Evolutionary conservation across 1,284 basidiomycete genomes (phyloP).

Genomic region (Xerocomus nothofagi): DNA sequence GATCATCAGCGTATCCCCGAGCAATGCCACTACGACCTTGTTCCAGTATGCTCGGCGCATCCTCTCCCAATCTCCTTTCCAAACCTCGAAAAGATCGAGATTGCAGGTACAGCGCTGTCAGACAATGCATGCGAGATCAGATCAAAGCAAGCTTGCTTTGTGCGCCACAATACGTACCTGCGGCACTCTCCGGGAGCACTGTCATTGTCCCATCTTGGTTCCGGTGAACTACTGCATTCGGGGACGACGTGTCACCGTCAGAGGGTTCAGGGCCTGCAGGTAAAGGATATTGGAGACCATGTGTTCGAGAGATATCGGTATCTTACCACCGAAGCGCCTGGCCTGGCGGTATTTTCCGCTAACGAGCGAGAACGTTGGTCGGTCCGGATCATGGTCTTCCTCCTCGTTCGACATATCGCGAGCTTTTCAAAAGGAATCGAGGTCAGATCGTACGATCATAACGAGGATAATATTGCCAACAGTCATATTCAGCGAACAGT

Average conservation of each 20-base stretch:
- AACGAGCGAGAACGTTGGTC: slow-evolving; percentile 82
- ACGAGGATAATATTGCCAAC: slow-evolving; percentile 16
- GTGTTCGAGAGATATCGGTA: background rate
- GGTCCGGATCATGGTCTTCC: slow-evolving; percentile 52
- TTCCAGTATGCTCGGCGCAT: slow-evolving; percentile 80
- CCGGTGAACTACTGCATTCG: slow-evolving; percentile 53
- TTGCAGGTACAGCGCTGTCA: slow-evolving; percentile 64
- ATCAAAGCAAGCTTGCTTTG: slow-evolving; percentile 7
- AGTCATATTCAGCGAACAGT: slow-evolving; percentile 48
- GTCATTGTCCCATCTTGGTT: slow-evolving; percentile 63
- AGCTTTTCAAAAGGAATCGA: slow-evolving; percentile 13
- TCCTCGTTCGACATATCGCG: slow-evolving; percentile 16
- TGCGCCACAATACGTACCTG: slow-evolving; percentile 45
- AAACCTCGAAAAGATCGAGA: slow-evolving; percentile 80
- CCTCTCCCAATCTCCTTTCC: slow-evolving; percentile 77
- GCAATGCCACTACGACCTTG: slow-evolving; percentile 91
- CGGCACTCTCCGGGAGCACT: slow-evolving; percentile 65
- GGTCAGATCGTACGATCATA: background rate
- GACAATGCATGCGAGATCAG: slow-evolving; percentile 8
- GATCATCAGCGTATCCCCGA: slow-evolving; percentile 74
- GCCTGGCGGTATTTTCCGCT: slow-evolving; percentile 85
- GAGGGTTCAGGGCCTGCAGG: slow-evolving; percentile 2
- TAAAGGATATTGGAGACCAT: background rate
- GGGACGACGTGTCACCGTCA: slow-evolving; percentile 18
- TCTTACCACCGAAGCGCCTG: slow-evolving; percentile 60